Evolutionary conservation across 2,329 filamentous ascomycete species (phyloP), one percentile per base, ranked within the genome.

Genomic region (Knoxdaviesia capensis): DNA sequence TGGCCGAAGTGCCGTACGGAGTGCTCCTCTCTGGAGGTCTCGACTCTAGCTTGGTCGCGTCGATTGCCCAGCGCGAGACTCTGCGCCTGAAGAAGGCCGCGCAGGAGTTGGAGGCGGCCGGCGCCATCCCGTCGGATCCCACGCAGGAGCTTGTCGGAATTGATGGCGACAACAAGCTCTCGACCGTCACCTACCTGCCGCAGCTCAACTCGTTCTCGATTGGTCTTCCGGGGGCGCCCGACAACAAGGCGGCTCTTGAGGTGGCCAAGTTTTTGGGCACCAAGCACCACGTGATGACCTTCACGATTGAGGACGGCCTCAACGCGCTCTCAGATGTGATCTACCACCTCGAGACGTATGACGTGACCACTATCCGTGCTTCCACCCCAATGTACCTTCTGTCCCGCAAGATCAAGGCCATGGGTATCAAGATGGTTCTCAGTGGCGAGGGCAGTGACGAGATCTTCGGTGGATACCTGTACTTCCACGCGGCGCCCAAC

Each of bases 141-240:
- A 66, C 54, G 6, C 65, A 67, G 45, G 42, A 43, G 34, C 71
- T 96, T 39, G 88, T 94, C 45, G 90, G 90, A 54, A 92, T 98
- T 52, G 90, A 96, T 54, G 87, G 93, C 56, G 75, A 88, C 45
- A 80, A 94, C 67, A 74, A 88, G 55, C 66, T 96, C 47, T 85
- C 80, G 40, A 94, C 87, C 9, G 74, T 94, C 48, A 90, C 87
- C 43, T 84, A 90, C 54, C 76, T 96, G 43, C 86, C 88, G 34
- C 83, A 96, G 61, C 76, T 98, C 60, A 92, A 96, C 74, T 94
- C 87, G 10, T 98, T 98, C 71, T 98, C 90, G 10, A 98, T 98
- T 51, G 90, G 90, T 56, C 77, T 98, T 34, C 87, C 88, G 6
- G 83, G 79, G 51, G 84, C 90, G 33, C 90, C 90, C 40, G 90